These are phyloP conservation scores for Pyricularia grisea DNA, from an alignment of 2,329 filamentous ascomycete genomes.

Conservation along the genomic window DNA sequence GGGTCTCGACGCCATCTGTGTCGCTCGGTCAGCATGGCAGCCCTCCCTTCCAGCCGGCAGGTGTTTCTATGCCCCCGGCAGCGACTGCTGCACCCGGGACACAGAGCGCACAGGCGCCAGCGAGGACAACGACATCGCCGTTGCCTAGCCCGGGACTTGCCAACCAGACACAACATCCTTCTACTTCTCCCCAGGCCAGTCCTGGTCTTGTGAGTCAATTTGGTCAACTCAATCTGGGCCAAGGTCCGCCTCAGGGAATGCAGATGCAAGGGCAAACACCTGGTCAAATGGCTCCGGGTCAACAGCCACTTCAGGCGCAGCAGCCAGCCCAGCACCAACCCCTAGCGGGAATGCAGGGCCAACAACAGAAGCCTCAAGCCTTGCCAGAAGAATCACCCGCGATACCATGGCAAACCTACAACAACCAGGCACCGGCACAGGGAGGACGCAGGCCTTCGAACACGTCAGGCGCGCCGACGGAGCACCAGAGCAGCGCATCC, in stretches of 20 bases:
- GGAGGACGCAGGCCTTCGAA: not conserved
- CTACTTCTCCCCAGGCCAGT: not conserved
- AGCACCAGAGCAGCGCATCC: constrained; percentile 10
- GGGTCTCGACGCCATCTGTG: constrained; percentile 3
- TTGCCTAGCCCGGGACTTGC: not conserved
- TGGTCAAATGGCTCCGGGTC: not conserved
- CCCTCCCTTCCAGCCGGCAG: not conserved
- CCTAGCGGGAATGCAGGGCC: not conserved
- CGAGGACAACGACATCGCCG: not conserved
- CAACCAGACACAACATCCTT: not conserved
- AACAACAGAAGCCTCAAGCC: not conserved
- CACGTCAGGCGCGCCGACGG: not conserved
- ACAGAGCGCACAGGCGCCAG: not conserved
- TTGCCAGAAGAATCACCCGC: not conserved
- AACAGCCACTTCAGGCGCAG: not conserved
- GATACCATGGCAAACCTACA: constrained; percentile 4
- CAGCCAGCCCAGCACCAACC: not conserved
- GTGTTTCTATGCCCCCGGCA: not conserved
- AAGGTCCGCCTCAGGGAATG: not conserved
- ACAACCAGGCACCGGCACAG: not conserved
- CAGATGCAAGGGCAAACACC: not conserved
- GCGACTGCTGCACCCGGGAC: not conserved
- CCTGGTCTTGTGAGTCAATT: not conserved
- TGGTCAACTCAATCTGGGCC: not conserved
- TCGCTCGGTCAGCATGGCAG: constrained; percentile 1